Base-by-base conservation (phyloP, 2,329 filamentous ascomycete species). In the Fusarium fracticaudum region DNA sequence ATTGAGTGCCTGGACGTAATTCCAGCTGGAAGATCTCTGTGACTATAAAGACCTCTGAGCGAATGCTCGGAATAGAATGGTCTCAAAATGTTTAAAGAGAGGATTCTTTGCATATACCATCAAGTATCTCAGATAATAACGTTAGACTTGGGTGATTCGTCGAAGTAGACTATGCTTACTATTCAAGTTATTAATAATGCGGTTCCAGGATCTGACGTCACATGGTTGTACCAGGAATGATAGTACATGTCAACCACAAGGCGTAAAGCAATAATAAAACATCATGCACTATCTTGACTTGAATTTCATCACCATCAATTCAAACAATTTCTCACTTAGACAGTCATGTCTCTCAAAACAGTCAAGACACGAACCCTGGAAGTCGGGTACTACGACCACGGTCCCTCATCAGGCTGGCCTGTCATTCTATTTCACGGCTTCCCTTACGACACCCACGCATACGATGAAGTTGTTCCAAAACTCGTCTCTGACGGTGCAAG, bases 381-480 rank as follows among this genome's bases (percentile, higher is more conserved):
- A 41, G 58, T 69, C 4, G 64, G 43, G 5, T 69, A 64, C 43
- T 57, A 41, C 1, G 64, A 69, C 6, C 64, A 69, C 8, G 57
- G 66, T 20, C 26, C 43, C 0, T 26, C 43, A 6, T 55, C 48
- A 29, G 57, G 66, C 11, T 69, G 64, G 66, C 38, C 43, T 11
- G 48, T 69, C 8, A n/a, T 69, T 8, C 50, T 69, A 3, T 69
- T 64, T 15, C 66, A 69, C 6, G 66, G 66, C n/a, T 69, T 69
- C 17, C 66, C 66, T 2, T 69, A 69, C 5, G 64, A 69, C 7
- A 50, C 41, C 2, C 57, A 69, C 20, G 66, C 57, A 24, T 69
- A 69, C 5, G 64, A 69, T 10, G 15, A 64, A n/a, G 43, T 69
- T 15, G 26, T 35, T 0, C 66, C 57, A 4, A 55, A 37, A 9